Percentiles rank a stretch among this genome's conserved stretches.
Evolutionary conservation across 345 rosid genomes (phyloP).

Genomic region (Pelargonium nanum): DNA sequence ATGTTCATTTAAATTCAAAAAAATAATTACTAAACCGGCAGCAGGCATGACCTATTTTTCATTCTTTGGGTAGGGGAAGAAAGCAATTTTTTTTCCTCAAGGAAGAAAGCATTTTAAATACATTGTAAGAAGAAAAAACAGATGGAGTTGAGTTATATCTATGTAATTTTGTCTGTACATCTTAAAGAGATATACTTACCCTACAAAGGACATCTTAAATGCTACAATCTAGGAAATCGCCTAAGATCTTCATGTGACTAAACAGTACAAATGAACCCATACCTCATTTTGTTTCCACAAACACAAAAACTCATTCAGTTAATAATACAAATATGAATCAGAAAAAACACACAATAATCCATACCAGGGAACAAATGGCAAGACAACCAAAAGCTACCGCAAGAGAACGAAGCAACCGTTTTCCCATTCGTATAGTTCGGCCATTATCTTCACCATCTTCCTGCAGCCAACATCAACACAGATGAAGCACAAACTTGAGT

Average conservation of each 20-base stretch:
- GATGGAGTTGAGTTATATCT: no score
- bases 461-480: constrained; percentile 40
- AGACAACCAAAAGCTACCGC: constrained; percentile 76
- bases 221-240: not conserved
- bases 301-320: not conserved
- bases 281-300: not conserved
- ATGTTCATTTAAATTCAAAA: not conserved
- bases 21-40: not conserved
- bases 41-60: no score
- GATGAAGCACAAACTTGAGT: constrained; percentile 5
- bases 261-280: no score
- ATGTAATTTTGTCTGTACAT: no score
- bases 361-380: constrained; percentile 79
- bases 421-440: constrained; percentile 65
- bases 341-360: constrained; percentile 10
- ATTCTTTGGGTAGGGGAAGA: no score
- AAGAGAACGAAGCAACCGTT: constrained; percentile 79
- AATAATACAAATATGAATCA: not conserved
- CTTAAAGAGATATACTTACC: no score
- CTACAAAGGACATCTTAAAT: not conserved
- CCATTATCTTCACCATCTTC: constrained; percentile 87
- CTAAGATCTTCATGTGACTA: no score
- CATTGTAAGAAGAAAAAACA: no score
- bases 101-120: no score
- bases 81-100: no score